Conservation (phyloP, 768 basidiomycete species). For the Termitomyces sp. region DNA sequence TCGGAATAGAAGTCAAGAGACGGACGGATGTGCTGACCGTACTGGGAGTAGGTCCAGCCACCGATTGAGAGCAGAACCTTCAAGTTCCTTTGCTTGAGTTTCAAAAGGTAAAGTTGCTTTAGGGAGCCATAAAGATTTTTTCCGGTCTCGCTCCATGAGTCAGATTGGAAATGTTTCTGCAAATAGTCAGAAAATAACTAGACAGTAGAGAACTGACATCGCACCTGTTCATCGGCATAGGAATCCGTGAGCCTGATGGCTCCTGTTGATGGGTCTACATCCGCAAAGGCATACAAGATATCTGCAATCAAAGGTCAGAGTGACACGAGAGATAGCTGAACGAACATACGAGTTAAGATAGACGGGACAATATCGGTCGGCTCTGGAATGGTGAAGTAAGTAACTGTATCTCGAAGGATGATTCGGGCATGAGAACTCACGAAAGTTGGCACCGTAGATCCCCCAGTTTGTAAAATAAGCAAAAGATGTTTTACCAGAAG, state of each 20-base stretch:
- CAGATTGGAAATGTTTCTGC: too few relatives aligned
- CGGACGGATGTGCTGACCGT: slow-evolving; percentile 29
- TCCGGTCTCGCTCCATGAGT: too few relatives aligned
- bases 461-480: slow-evolving; percentile 64
- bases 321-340: not conserved
- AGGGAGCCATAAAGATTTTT: too few relatives aligned
- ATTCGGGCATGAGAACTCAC: slow-evolving; percentile 25
- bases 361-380: slow-evolving; percentile 56
- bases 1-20: not conserved
- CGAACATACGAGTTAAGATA: slow-evolving; percentile 53
- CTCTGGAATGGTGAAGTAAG: slow-evolving; percentile 30
- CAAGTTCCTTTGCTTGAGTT: slow-evolving; percentile 50
- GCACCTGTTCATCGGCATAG: slow-evolving; percentile 68
- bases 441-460: slow-evolving; percentile 61
- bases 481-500: slow-evolving; percentile 32
- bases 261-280: slow-evolving; percentile 57
- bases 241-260: slow-evolving; percentile 60
- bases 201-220: not conserved
- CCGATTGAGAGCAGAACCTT: slow-evolving; percentile 47
- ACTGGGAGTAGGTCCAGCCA: slow-evolving; percentile 46
- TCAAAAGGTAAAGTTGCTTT: slow-evolving; percentile 66
- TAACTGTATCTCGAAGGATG: not conserved
- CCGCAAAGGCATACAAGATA: slow-evolving; percentile 77
- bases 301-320: slow-evolving; percentile 22
- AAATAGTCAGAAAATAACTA: slow-evolving; percentile 11